Base-by-base conservation (phyloP, 2,329 filamentous ascomycete species). In the Cordyceps militaris region DNA sequence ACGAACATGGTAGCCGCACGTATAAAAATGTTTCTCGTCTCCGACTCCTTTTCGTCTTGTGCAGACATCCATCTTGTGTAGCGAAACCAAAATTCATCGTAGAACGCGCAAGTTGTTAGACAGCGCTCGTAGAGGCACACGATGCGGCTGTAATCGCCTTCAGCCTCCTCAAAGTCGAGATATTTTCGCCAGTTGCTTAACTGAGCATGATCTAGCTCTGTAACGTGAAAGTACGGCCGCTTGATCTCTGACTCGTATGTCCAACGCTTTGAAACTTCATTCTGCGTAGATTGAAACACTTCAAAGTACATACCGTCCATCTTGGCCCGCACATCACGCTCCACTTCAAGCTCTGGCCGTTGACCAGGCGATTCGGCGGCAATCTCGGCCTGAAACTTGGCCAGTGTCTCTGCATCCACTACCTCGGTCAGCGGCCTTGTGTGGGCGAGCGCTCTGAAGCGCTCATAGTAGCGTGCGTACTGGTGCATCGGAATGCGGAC, bases 61-160 rank as follows among this genome's bases (percentile, higher is more conserved):
- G 84, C 84, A 59, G 82, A 80, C 89, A 97, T 96, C 94, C 94
- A 99, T 42, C 93, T 81, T 16, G 88, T 90, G 72, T 96, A 99
- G n/a, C 94, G 88, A 66, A 96, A 85, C 94, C 94, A 99, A 72
- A 97, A 96, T 69, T 97, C 93, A 51, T 97, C 93, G 69, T 99
- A 97, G 64, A 95, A 88, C 16, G 94, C 93, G 66, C 90, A 95
- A 0, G 91, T 93, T 36, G 96, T 90, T 54, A 99, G 74, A 66
- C 92, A 97, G 53, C 94, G 86, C 76, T 99, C 94, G 69, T 99
- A 97, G 32, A 99, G 75, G 67, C 94, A 94, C 6, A 88, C 82
- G 47, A 81, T 87, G 59, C 94, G 84, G 14, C 79, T 73, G 63
- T 85, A 90, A 62, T 92, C 84, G 54, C 89, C 91, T 70, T 96